Evolutionary conservation across 2,329 filamentous ascomycete genomes (phyloP).

Genomic region (Neofusicoccum umdonicola): DNA sequence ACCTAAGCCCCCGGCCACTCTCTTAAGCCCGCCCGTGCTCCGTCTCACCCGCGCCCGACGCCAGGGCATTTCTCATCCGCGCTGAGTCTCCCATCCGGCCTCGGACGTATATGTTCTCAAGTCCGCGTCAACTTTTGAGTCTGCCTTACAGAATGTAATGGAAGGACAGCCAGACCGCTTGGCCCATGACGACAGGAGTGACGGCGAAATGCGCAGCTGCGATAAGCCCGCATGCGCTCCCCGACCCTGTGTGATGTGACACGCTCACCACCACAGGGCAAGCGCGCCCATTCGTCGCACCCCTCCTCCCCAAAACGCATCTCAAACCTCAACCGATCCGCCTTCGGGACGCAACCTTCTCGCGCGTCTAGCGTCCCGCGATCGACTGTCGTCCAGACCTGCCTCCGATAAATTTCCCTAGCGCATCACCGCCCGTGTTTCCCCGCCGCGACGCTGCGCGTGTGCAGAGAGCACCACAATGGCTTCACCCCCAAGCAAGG

Average conservation of each 20-base stretch:
- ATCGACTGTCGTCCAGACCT: not conserved
- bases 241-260: not conserved
- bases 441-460: not conserved
- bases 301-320: not conserved
- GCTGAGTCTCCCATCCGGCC: not conserved
- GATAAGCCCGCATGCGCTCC: not conserved
- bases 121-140: not conserved
- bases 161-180: not conserved
- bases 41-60: not conserved
- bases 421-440: not conserved
- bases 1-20: not conserved
- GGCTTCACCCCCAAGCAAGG: not conserved
- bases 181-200: not conserved
- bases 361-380: not conserved
- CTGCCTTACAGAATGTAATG: not conserved
- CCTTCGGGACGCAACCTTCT: not conserved
- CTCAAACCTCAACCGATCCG: slow-evolving; percentile 8
- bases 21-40: not conserved
- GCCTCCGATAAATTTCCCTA: not conserved
- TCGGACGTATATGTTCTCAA: not conserved
- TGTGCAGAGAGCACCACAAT: slow-evolving; percentile 8
- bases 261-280: not conserved
- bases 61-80: not conserved
- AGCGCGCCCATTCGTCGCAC: not conserved
- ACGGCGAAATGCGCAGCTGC: not conserved